Base-by-base conservation (phyloP, 192 early-diverging fungal species). In the Coemansia sp. region DNA sequence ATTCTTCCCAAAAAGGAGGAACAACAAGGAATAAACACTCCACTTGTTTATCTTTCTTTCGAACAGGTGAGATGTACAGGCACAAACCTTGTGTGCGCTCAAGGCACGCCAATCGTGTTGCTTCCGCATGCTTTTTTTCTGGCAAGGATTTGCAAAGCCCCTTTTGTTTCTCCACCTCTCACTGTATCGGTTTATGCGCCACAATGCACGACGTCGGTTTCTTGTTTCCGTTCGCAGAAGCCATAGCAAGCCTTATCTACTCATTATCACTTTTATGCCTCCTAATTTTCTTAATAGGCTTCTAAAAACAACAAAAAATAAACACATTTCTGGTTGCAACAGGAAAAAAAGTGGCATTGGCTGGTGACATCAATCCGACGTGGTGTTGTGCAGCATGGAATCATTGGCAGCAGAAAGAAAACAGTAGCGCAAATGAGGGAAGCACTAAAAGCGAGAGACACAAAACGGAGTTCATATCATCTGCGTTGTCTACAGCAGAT, bases 121-220 rank as follows among this genome's bases (percentile, higher is more conserved):
- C 55, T 46, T 38, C 57, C 43, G 56, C 56, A 58, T 46, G 56
- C 33, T 25, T 52, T 48, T 30, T 60, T 48, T 12, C 50, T 25
- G 17, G 24, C 40, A 14, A 52, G 59, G 59, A 61, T 61, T 61
- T 53, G 41, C 59, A 61, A 46, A 18, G 13, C 34, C 38, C 45
- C 23, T 27, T 58, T 59, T 30, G 33, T 21, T 61, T 61, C 18
- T 51, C 25, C 30, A 41, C 57, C 34, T 40, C 49, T 58, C 24
- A 33, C n/a, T 53, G 54, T 22, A n/a, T 59, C 50, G 34, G 50
- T 4, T 24, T 51, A 61, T 61, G 50, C 59, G 59, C 59, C 59
- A 61, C 59, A 61, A 25, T 45, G 59, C 49, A 61, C 24, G 7
- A 22, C 33, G 39, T 43, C 17, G 25, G 25, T 23, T 34, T 50